Evolutionary conservation across 2,329 filamentous ascomycete genomes (phyloP), one percentile per base, ranked within the genome.

Genomic region (Aphanocladium album): DNA sequence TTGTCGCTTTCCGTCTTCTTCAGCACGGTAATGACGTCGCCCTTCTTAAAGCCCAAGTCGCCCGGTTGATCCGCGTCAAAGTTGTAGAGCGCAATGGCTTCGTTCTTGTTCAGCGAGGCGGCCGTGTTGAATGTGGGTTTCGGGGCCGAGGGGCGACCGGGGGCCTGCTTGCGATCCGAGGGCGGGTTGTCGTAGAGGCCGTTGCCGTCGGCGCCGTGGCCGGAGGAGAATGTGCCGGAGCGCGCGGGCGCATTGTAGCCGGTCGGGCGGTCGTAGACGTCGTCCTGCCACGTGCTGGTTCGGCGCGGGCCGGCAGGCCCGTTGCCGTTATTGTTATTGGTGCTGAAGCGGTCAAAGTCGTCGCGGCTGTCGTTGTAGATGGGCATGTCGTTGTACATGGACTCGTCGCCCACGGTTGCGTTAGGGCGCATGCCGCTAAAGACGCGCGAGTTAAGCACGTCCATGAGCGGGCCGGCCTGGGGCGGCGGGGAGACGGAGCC

Each of bases 41-140:
- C 95, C 81, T 99, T 99, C 79, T 96, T 96, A 77, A 99, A 99
- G 0, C 89, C 91, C 60, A 98, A 74, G 72, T 99, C 93, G 5
- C 93, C 93, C 0, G 91, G 87, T 74, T 97, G 93, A 69, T 96
- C 93, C 0, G 92, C 88, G 64, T 98, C 93, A 71, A 99, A 99
- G 2, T 90, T 96, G 75, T 90, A 98, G 64, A 97, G 80, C 2
- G 95, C 95, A 21, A 97, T 81, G 0, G 92, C 95, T 75, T 98
- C 91, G 67, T 97, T 92, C 66, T 83, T 81, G 71, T 81, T 83
- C 62, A 87, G 70, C 62, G 78, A 63, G 0, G 78, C 79, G 53
- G 83, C 77, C 73, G 86, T 86, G 64, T 73, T 74, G 69, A 96
- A 96, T 57, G 90, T 86, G 0, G 93, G 95, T 75, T 98, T 98